Base-by-base conservation (phyloP, 2,329 filamentous ascomycete species). In the Neurospora crassa region DNA sequence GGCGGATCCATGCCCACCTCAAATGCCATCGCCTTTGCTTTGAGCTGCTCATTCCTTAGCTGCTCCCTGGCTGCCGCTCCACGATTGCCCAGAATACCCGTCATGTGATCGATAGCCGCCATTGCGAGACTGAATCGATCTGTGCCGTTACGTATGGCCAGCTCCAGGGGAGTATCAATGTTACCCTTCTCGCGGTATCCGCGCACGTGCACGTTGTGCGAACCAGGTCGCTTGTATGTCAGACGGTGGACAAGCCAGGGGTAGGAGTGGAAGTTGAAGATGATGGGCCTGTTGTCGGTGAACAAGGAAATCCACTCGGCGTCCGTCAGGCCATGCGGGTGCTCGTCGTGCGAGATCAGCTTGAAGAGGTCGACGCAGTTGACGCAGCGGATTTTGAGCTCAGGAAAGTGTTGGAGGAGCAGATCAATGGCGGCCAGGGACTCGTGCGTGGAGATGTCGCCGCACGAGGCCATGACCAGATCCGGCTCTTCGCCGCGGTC, bases 261-360 rank as follows among this genome's bases (percentile, higher is more conserved):
- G 82, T 94, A 94, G 41, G 88, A 91, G 83, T 94, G 92, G 87
- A 94, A 94, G 83, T 93, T 94, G 84, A 94, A 94, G 78, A 94
- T 89, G 78, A 93, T 84, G 29, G 91, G 92, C 74, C 85, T 89
- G 82, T 93, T 83, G 18, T 85, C 84, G 0, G 91, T 94, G 84
- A 94, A 94, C 74, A 93, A 82, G 47, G 90, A 84, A 16, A 80
- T 81, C 87, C 90, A 94, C 78, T 93, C 89, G 20, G 76, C 74
- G 75, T 92, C 88, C 0, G 84, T 85, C 71, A 94, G 84, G 53
- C 91, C 92, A 80, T 94, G 92, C 0, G 91, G 89, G 78, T 94
- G 92, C 76, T 93, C 88, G 24, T 80, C 82, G 71, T 88, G 84
- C 72, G 89, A 87, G 76, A 93, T 92, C 68, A 94, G 85, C 81